phyloP scores from a whole-genome alignment of 2,329 filamentous ascomycete genomes.

The Cercospora canescens region DNA sequence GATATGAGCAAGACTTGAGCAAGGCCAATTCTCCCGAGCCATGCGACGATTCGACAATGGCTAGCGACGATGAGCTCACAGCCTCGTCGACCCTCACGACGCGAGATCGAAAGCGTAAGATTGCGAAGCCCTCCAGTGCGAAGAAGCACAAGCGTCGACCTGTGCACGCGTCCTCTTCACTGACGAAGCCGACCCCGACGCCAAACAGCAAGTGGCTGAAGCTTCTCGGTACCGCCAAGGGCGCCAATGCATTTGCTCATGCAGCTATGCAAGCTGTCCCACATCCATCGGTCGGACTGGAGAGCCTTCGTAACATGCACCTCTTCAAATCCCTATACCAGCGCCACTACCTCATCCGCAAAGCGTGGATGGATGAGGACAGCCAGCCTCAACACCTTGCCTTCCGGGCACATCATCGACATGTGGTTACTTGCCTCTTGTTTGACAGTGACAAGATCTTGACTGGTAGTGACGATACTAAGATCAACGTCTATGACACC shows the following conservation, averaged over 20 bases:
- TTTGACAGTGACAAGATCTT: constrained; percentile 98
- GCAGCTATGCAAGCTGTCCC: constrained; percentile 81
- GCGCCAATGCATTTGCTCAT: constrained; percentile 81
- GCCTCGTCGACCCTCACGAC: constrained; percentile 29
- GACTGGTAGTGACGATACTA: constrained; percentile 94
- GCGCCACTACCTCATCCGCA: constrained; percentile 84
- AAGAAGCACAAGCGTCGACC: constrained; percentile 56
- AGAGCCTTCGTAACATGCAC: constrained; percentile 79
- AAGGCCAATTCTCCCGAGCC: constrained; percentile 40
- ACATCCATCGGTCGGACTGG: constrained; percentile 75
- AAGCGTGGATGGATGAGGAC: constrained; percentile 84
- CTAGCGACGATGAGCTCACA: constrained; percentile 35
- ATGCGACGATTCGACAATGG: constrained; percentile 17
- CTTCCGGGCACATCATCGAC: constrained; percentile 91
- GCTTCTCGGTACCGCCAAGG: constrained; percentile 63
- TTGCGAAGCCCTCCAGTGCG: constrained; percentile 26
- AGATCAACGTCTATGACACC: constrained; percentile 97
- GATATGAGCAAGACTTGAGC: constrained; percentile 80
- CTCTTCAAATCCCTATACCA: constrained; percentile 96
- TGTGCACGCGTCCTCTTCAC: constrained; percentile 25
- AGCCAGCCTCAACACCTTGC: constrained; percentile 87
- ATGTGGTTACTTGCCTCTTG: constrained; percentile 96
- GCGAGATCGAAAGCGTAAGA: constrained; percentile 28
- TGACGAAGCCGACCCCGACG: constrained; percentile 47
- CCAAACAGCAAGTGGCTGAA: constrained; percentile 43